Base-by-base conservation (phyloP, 1,139 yeast genomes). In the Trichomonascaceae sp. region DNA sequence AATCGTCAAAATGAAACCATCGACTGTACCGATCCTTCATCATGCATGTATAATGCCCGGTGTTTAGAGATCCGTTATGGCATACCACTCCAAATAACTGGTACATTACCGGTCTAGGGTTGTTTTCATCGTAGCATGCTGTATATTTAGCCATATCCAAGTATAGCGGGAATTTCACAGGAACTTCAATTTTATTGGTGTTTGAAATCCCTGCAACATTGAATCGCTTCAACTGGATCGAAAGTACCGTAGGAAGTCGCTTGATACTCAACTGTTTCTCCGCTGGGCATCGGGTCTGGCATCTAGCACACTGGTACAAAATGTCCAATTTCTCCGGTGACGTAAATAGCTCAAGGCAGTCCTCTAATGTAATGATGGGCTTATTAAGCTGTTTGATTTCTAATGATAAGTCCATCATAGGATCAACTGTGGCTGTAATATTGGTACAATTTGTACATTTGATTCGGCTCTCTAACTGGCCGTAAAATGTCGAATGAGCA, bases 1-100 rank as follows among this genome's bases (percentile, higher is more conserved):
- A 84, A 70, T 93, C 99, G 67, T 93, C 96, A 68, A 90, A 91
- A 67, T 82, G 84, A 66, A 85, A 85, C 99, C 99, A 93, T 64
- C 62, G 55, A 17, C 91, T 90, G 48, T 80, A 79, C 18, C 81
- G 75, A 59, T 79, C 81, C 66, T 90, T 91, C 58, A 87, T 79
- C 62, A 85, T 79, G 20, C 95, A 87, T 17, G 91, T 80, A 67
- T 93, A 93, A 70, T 93, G 99, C 12, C 99, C 99, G 1, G 97
- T 93, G 66, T 89, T 88, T 5, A 91, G 95, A 24, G 93, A 84
- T 1, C 99, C 99, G 48, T 83, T 83, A 68, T 93, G 99, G 63
- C 91, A 83, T 10, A 93, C 85, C 44, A 90, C 81, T 1, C 95
- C 96, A 70, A 84, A 88, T 48, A 93, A 75, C 68, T 91, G 96